Conservation (phyloP, 768 basidiomycete genomes). For the Pisolithus tinctorius region DNA sequence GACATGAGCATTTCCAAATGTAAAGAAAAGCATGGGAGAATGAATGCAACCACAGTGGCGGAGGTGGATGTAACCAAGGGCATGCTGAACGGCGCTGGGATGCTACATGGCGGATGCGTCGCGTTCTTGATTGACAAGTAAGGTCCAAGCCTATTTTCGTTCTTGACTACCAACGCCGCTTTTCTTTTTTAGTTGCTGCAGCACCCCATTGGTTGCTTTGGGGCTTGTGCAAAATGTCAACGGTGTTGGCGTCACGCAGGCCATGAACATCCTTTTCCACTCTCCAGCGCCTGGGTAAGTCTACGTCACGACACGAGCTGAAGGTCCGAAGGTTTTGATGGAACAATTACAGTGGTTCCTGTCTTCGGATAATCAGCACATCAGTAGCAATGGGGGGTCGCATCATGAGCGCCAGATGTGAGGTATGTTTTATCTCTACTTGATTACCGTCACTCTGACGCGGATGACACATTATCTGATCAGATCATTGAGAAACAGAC, state of each 20-base stretch:
- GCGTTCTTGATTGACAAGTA: conserved; percentile 73
- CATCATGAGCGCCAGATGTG: conserved; percentile 66
- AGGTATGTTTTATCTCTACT: conserved; percentile 36
- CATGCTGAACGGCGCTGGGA: conserved; percentile 74
- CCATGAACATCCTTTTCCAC: conserved; percentile 64
- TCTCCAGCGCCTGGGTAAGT: conserved; percentile 59
- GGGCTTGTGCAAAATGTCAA: conserved; percentile 55
- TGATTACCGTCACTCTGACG: background rate
- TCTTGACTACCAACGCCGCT: background rate
- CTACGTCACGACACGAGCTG: background rate
- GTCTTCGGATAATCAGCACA: conserved; percentile 53
- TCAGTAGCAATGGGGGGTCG: conserved; percentile 62
- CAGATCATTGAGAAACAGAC: conserved; percentile 56
- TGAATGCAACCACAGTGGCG: conserved; percentile 56
- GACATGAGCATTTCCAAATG: conserved; percentile 48
- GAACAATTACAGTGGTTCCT: conserved; percentile 41
- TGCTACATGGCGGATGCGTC: conserved; percentile 71
- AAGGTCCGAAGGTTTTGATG: conserved; percentile 1
- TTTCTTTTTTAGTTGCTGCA: conserved; percentile 43
- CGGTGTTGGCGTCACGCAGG: conserved; percentile 70
- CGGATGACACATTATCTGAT: no score
- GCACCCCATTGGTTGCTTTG: conserved; percentile 61
- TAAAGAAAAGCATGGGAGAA: conserved; percentile 40
- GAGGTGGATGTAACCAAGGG: conserved; percentile 60
- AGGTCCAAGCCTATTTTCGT: conserved; percentile 11